A percentile compares a stretch with the other conserved stretches of the same genome.
These are phyloP conservation scores for Leptomonas seymouri DNA, from an alignment of 208 protist species.

Conservation along the genomic window DNA sequence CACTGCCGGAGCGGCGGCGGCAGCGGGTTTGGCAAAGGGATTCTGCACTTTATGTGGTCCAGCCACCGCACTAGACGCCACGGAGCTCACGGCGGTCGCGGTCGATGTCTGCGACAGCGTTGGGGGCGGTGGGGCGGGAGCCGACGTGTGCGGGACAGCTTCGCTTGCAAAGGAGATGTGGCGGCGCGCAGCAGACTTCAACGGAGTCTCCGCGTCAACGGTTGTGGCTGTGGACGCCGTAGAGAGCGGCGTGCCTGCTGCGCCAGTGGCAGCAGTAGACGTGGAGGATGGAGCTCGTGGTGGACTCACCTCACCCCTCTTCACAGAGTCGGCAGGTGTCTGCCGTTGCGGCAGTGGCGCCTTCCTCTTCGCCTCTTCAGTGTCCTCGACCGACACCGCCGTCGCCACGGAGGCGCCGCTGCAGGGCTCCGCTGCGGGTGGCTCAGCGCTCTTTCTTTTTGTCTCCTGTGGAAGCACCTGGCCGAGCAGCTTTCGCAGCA, in stretches of 20 bases:
- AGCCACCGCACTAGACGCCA: too few species aligned
- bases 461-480: constrained; percentile 35
- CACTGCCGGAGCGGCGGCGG: background rate
- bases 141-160: background rate
- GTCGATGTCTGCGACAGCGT: constrained; percentile 4
- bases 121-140: background rate
- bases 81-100: too few species aligned
- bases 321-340: too few species aligned
- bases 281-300: background rate
- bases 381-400: background rate
- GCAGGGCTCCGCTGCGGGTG: background rate
- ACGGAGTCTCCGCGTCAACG: background rate
- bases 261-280: too few species aligned
- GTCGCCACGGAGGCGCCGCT: background rate
- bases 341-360: background rate
- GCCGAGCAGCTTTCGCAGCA: constrained; percentile 65
- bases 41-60: constrained; percentile 35
- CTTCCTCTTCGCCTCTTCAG: background rate
- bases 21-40: constrained; percentile 41
- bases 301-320: background rate
- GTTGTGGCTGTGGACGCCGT: constrained; percentile 13
- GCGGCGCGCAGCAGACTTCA: constrained; percentile 14
- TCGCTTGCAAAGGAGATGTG: constrained; percentile 35
- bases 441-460: background rate
- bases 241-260: constrained; percentile 3